Evolutionary conservation across 495 filamentous ascomycete species (phyloP), one percentile per base, ranked within the genome.

Genomic region (Trichocladium uniseriatum): DNA sequence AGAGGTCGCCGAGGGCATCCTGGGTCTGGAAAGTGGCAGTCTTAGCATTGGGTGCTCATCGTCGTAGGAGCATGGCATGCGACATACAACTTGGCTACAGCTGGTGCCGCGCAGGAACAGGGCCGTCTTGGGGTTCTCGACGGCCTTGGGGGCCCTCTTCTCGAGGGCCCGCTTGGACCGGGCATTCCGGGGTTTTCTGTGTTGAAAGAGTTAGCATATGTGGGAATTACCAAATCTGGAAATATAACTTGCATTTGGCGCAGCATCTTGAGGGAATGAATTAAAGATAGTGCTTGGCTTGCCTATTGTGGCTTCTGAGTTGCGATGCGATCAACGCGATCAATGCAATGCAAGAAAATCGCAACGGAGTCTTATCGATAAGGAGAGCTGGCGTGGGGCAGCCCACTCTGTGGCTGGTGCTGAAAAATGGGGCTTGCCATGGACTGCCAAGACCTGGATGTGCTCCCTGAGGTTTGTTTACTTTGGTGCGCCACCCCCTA

Each of bases 101-200:
- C 80, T 83, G 38, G 84, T 86, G 54, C 87, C 87, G 52, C 85
- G 83, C 54, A 98, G 79, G 60, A 97, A 80, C 32, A 98, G 81
- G 39, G 86, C 82, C 38, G 73, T 84, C 70, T 95, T 95, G 42
- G 87, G 78, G 64, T 90, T 87, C 72, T 98, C 92, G 65, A 82
- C 71, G 43, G 77, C 66, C 65, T 95, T 94, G n/a, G 94, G 87
- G 53, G 82, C 89, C 54, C 83, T 82, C 67, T 90, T 87, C 63
- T 94, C 92, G 59, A 95, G 81, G 43, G 85, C 86, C 48, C 92
- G 84, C 75, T 91, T 94, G 35, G 87, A 91, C 75, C 92, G 89
- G 48, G 90, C 89, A 65, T 87, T 96, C 56, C 85, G 83, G 52
- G 92, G 89, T 79, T 94, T 92, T 62, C 86, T 90, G 58, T 22